A percentile compares a stretch with the other conserved stretches of the same genome.
Evolutionary conservation across 345 rosid species (phyloP).

Genomic region (Pelargonium nanum): DNA sequence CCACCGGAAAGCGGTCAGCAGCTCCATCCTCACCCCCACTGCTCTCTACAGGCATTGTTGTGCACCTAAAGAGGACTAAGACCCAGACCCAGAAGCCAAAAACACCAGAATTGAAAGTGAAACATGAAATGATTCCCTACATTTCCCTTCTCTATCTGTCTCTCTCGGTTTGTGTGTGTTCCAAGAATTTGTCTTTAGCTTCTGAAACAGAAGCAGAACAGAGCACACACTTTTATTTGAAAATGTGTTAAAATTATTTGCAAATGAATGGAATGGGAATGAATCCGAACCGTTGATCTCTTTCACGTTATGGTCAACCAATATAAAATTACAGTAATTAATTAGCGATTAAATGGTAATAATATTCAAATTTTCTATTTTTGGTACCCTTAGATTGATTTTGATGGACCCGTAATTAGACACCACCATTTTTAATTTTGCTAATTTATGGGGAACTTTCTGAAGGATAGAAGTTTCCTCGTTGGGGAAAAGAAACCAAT

Average conservation of each 20-base stretch:
- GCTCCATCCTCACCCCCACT: constrained; percentile 19
- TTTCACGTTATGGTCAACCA: background rate
- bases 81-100: background rate
- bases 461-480: no score
- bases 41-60: background rate
- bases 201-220: background rate
- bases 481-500: no score
- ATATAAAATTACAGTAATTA: background rate
- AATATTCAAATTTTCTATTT: background rate
- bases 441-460: no score
- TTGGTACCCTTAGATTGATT: background rate
- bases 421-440: background rate
- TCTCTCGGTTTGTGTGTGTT: no score
- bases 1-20: constrained; percentile 36
- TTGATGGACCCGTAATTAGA: background rate
- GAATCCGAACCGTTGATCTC: background rate
- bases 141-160: background rate
- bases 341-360: background rate
- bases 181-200: background rate
- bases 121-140: no score
- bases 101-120: no score
- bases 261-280: no score
- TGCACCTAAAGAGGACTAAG: no score
- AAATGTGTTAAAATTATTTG: no score
- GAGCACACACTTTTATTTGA: background rate